Evolutionary conservation across 306 rosid species (phyloP).

Genomic region (Begonia fuchsioides): DNA sequence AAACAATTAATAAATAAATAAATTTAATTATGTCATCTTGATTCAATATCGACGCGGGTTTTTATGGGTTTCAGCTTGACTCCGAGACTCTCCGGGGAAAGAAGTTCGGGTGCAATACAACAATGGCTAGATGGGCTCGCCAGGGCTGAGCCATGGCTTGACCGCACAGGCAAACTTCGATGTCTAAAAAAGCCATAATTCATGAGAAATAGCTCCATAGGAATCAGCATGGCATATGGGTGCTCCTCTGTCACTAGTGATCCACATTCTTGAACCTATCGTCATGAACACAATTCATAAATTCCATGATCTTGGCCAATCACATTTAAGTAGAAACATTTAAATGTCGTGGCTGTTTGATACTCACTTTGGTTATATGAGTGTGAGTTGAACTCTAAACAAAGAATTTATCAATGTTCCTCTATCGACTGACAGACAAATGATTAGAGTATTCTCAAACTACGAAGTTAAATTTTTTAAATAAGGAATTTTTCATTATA

Average conservation of each 20-base stretch:
- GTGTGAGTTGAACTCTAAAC: no score
- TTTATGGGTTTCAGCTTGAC: constrained; percentile 78
- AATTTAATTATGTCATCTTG: background rate
- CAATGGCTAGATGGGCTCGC: constrained; percentile 35
- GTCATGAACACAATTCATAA: background rate
- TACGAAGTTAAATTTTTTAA: no score
- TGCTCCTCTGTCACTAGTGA: constrained; percentile 83
- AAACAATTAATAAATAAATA: background rate
- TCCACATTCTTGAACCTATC: constrained; percentile 74
- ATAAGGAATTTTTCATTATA: no score
- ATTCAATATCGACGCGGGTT: constrained; percentile 37
- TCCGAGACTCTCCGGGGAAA: constrained; percentile 54
- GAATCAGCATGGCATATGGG: constrained; percentile 59
- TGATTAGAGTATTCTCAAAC: no score
- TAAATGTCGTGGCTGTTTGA: no score
- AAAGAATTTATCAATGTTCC: no score
- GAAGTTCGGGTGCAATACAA: constrained; percentile 62
- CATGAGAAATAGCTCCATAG: constrained; percentile 61
- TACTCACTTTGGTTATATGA: no score
- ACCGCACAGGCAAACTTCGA: constrained; percentile 27
- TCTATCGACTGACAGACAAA: no score
- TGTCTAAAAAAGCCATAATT: constrained; percentile 55
- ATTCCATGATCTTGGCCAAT: no score
- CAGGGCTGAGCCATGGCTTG: constrained; percentile 47
- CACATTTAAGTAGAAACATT: no score